Percentiles rank a stretch among this genome's conserved stretches.
phyloP scores from a whole-genome alignment of 1,284 basidiomycete genomes.

The Moniliella sp. region DNA sequence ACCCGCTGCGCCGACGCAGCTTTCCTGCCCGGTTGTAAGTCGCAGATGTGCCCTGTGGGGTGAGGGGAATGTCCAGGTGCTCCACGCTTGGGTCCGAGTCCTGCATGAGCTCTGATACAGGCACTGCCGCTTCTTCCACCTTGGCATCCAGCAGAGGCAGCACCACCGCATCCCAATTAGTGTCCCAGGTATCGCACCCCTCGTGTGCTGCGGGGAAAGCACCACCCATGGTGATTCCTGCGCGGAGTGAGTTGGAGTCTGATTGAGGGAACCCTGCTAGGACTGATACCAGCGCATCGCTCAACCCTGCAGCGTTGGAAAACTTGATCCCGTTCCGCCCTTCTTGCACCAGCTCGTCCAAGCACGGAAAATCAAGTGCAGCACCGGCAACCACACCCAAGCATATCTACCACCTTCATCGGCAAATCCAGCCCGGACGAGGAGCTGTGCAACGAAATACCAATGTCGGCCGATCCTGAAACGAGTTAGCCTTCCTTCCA shows the following conservation, averaged over 20 bases:
- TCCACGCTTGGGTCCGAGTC: too few relatives aligned
- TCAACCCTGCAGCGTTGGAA: constrained; percentile 47
- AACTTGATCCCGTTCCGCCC: constrained; percentile 65
- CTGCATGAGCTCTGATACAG: too few relatives aligned
- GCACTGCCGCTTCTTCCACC: constrained; percentile 1
- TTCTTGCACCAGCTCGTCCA: constrained; percentile 65
- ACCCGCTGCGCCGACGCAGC: too few relatives aligned
- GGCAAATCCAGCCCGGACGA: constrained; percentile 78
- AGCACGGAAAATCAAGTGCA: constrained; percentile 68
- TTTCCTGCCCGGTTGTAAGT: too few relatives aligned
- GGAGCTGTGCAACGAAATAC: constrained; percentile 70
- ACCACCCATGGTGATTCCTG: background rate
- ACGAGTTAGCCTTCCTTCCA: background rate
- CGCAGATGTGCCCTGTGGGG: too few relatives aligned
- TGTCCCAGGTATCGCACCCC: constrained; percentile 10
- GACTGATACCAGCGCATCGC: constrained; percentile 3
- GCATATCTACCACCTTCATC: constrained; percentile 99
- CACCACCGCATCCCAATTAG: constrained; percentile 18
- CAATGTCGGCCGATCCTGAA: constrained; percentile 68
- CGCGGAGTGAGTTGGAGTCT: background rate
- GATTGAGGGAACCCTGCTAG: background rate
- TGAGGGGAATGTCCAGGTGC: too few relatives aligned
- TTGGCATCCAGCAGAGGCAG: constrained; percentile 8
- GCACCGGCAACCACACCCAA: constrained; percentile 84
- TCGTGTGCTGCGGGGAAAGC: background rate